Conservation (phyloP, 2,329 filamentous ascomycete genomes). For the Trichoderma pleuroti region DNA sequence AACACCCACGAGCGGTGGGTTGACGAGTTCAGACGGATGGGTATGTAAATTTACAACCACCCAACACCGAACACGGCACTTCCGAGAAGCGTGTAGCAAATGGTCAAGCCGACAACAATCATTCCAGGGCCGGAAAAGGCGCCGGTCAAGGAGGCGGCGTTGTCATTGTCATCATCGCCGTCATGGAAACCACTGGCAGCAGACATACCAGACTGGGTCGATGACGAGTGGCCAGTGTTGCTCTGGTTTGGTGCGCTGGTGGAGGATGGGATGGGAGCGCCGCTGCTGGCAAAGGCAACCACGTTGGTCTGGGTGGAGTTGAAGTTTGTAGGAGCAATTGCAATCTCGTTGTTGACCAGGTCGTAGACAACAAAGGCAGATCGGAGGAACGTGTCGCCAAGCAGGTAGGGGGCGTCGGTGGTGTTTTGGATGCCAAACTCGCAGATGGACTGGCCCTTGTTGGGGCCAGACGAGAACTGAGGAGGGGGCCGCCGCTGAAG, state of each 20-base stretch:
- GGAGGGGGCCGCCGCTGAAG: constrained; percentile 32
- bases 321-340: constrained; percentile 53
- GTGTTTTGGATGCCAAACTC: constrained; percentile 56
- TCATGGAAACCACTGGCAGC: constrained; percentile 35
- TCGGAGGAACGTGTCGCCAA: constrained; percentile 57
- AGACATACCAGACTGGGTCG: constrained; percentile 24
- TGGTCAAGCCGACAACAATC: constrained; percentile 22
- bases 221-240: constrained; percentile 22
- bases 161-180: constrained; percentile 14
- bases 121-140: constrained; percentile 21
- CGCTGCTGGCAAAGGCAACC: constrained; percentile 47
- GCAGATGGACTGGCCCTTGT: constrained; percentile 47
- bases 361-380: constrained; percentile 61
- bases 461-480: constrained; percentile 39
- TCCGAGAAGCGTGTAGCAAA: constrained; percentile 24
- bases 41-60: constrained; percentile 8
- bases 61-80: constrained; percentile 18
- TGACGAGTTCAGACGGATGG: neutral
- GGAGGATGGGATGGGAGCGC: constrained; percentile 49
- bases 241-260: constrained; percentile 39
- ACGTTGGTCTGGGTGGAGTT: constrained; percentile 50
- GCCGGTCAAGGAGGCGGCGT: constrained; percentile 20
- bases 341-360: constrained; percentile 55
- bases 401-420: constrained; percentile 41
- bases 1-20: neutral